Base-by-base conservation (phyloP, 805 yeast species). In the Suhomyces prunicola region DNA sequence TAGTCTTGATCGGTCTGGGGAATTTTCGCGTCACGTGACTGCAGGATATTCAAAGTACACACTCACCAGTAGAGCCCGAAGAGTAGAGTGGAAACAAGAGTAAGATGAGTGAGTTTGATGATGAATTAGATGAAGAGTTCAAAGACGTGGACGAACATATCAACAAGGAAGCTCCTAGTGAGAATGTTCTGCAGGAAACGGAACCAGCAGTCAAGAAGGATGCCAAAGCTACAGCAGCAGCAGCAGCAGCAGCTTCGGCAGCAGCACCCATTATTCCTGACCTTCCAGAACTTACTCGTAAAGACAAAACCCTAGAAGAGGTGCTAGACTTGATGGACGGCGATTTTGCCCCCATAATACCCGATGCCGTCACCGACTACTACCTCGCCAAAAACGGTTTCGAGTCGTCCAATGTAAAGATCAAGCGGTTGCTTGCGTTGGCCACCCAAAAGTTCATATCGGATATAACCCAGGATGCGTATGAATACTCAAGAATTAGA, bases 401-500 rank as follows among this genome's bases (percentile, higher is more conserved):
- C 61, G 87, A 86, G 54, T 83, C 94, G 26, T 78, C 86, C 40
- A 96, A 93, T 66, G 73, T 83, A 12, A 80, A 91, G 41, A 68
- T 73, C 53, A 92, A 91, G 68, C 78, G 98, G 50, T 73, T 94
- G 36, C 75, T 94, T 47, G 97, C 98, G 0, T 75, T 94, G 52
- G 98, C 99, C 0, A 94, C 99, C 0, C 99, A 96, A 64, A 94
- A 94, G 66, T 94, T 94, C 67, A 81, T 94, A 26, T 84, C 92
- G 55, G 99, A 94, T 67, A 86, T 94, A 29, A 97, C 99, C 1
- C 90, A 91, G 13, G 98, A 94, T 65, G 97, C 99, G 0, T 94
- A 90, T 66, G 99, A 94, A 67, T 92, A 90, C 66, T 88, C 97
- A 7, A 77, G 98, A 55, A 94, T 94, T 59, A 80, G 98, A 57